Percentiles rank a stretch among this genome's conserved stretches.
Evolutionary conservation across 2,329 filamentous ascomycete genomes (phyloP).

Genomic region (Exophiala spinifera): DNA sequence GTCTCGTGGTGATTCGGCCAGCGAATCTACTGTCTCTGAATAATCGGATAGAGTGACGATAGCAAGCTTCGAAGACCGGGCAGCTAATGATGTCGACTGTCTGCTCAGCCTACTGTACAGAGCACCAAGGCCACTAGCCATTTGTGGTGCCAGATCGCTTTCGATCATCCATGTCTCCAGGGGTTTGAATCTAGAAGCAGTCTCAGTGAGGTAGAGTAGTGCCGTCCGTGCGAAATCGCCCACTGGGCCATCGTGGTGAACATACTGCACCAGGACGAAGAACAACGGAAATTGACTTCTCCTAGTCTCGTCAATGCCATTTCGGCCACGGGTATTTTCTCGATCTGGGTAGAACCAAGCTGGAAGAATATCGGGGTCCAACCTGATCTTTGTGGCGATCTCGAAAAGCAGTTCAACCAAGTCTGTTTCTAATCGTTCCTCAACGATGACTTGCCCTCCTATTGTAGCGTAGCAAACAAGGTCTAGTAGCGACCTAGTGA

Average conservation of each 20-base stretch:
- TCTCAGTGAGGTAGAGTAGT: slow-evolving; percentile 91
- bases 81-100: slow-evolving; percentile 73
- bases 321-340: slow-evolving; percentile 39
- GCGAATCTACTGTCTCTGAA: slow-evolving; percentile 67
- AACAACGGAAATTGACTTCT: slow-evolving; percentile 93
- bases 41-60: slow-evolving; percentile 90
- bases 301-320: slow-evolving; percentile 70
- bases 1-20: slow-evolving; percentile 69
- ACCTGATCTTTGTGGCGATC: slow-evolving; percentile 90
- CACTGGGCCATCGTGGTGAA: slow-evolving; percentile 89
- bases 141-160: slow-evolving; percentile 90
- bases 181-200: slow-evolving; percentile 74
- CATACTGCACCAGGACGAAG: slow-evolving; percentile 92
- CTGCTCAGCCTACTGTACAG: slow-evolving; percentile 67
- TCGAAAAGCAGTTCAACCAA: slow-evolving; percentile 93
- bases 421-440: slow-evolving; percentile 77
- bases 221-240: slow-evolving; percentile 96
- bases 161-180: slow-evolving; percentile 96
- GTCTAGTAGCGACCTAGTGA: slow-evolving; percentile 83
- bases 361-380: slow-evolving; percentile 80
- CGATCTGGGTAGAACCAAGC: slow-evolving; percentile 79
- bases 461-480: slow-evolving; percentile 65
- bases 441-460: slow-evolving; percentile 63
- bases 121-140: slow-evolving; percentile 91
- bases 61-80: slow-evolving; percentile 68